Evolutionary conservation across 805 yeast genomes (phyloP).

Genomic region (Candida andamanensis): DNA sequence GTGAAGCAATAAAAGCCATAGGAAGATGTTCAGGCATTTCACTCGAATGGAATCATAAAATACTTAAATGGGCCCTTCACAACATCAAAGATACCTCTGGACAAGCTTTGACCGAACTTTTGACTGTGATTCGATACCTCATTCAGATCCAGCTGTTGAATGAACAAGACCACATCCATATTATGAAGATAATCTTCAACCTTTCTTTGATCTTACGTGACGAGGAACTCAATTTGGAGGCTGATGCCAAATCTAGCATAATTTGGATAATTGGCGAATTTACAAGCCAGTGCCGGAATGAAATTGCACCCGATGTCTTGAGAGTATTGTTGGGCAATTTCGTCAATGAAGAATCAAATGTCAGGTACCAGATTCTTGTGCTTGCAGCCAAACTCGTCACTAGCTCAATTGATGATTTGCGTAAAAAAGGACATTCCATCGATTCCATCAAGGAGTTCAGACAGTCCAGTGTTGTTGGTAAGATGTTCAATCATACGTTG

Average conservation of each 20-base stretch:
- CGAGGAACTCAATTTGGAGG: slow-evolving; percentile 16
- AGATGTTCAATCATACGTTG: slow-evolving; percentile 57
- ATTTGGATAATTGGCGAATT: slow-evolving; percentile 92
- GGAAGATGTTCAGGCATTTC: slow-evolving; percentile 53
- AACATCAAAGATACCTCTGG: slow-evolving; percentile 35
- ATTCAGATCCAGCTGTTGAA: slow-evolving; percentile 46
- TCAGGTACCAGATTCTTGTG: slow-evolving; percentile 65
- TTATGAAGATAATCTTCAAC: slow-evolving; percentile 51
- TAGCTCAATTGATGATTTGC: slow-evolving; percentile 45
- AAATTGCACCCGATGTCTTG: slow-evolving; percentile 70
- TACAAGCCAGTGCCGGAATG: slow-evolving; percentile 30
- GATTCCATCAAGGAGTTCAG: slow-evolving; percentile 28
- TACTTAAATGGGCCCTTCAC: slow-evolving; percentile 60
- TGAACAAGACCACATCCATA: slow-evolving; percentile 21
- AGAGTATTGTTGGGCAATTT: slow-evolving; percentile 53
- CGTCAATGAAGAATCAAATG: slow-evolving; percentile 48
- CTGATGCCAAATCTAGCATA: slow-evolving; percentile 70
- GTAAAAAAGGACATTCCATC: slow-evolving; percentile 11
- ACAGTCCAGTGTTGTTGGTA: slow-evolving; percentile 21
- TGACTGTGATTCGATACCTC: slow-evolving; percentile 67
- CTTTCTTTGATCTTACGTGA: slow-evolving; percentile 32
- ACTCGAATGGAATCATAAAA: slow-evolving; percentile 44
- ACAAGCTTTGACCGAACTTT: slow-evolving; percentile 53
- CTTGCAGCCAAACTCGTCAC: slow-evolving; percentile 71
- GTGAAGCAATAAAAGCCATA: slow-evolving; percentile 55